phyloP scores from a whole-genome alignment of 2,329 filamentous ascomycete genomes.

The Colletotrichum sp. region DNA sequence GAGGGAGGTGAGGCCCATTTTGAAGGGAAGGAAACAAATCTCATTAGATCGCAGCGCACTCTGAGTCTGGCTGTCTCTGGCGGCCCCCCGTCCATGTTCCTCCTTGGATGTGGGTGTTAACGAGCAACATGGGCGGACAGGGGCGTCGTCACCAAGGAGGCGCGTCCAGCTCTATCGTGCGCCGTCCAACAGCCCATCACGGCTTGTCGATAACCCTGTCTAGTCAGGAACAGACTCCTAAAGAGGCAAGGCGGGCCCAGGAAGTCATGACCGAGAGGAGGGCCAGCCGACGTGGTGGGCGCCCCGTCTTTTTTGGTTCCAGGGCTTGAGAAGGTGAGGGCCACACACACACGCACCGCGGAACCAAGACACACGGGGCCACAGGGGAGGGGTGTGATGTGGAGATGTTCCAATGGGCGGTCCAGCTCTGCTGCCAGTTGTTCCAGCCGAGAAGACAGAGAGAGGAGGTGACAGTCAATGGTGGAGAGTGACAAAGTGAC shows the following conservation, averaged over 20 bases:
- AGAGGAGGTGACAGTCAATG: not conserved
- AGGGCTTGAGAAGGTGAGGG: not conserved
- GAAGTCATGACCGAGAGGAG: constrained; percentile 13
- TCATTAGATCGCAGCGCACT: constrained; percentile 4
- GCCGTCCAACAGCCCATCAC: not conserved
- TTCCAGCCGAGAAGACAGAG: not conserved
- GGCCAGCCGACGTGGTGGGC: not conserved
- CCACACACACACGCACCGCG: not conserved
- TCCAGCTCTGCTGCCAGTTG: not conserved
- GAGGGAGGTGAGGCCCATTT: constrained; percentile 18
- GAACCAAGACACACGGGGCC: not conserved
- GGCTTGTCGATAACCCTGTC: not conserved
- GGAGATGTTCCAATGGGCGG: not conserved
- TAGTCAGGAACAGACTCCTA: constrained; percentile 15
- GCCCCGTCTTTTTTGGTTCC: not conserved
- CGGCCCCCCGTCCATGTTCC: not conserved
- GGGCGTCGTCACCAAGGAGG: not conserved
- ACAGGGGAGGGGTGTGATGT: not conserved
- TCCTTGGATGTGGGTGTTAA: constrained; percentile 4
- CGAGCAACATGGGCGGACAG: not conserved
- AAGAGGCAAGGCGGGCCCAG: constrained; percentile 1
- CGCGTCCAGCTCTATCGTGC: constrained; percentile 3
- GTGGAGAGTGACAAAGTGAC: not conserved
- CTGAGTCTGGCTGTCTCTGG: not conserved
- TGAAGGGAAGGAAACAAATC: constrained; percentile 16